These are phyloP conservation scores for Pestalotiopsis sp. DNA, from an alignment of 2,329 filamentous ascomycete genomes.

Conservation along the genomic window DNA sequence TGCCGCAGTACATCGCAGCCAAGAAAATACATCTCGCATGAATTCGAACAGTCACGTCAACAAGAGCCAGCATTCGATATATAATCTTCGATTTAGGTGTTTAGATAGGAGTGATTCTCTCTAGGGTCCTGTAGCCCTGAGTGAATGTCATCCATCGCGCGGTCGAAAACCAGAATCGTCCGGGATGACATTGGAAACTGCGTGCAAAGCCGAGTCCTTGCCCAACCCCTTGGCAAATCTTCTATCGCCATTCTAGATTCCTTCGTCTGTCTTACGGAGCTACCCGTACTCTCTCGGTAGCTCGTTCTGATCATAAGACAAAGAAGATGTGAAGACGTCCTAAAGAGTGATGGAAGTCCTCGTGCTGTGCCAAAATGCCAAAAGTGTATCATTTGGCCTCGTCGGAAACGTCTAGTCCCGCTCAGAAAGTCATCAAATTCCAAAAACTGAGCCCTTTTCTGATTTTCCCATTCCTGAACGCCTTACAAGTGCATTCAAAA, in stretches of 20 bases:
- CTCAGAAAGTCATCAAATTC: conserved; percentile 2
- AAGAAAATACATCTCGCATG: not conserved
- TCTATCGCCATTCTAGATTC: conserved; percentile 7
- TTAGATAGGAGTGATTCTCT: conserved; percentile 14
- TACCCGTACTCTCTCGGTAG: not conserved
- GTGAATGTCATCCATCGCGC: conserved; percentile 8
- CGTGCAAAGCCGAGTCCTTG: not conserved
- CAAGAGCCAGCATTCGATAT: not conserved
- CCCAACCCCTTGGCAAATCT: not conserved
- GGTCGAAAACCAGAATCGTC: not conserved
- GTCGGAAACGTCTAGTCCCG: conserved; percentile 3
- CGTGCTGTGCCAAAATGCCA: conserved; percentile 1
- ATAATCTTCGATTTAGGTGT: not conserved
- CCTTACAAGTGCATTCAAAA: not conserved
- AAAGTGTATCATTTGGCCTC: not conserved
- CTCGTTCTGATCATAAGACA: not conserved
- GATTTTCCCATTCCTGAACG: conserved; percentile 1
- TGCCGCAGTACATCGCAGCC: not conserved
- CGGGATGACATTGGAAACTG: conserved; percentile 7
- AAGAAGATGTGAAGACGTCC: not conserved
- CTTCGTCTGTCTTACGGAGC: conserved; percentile 2
- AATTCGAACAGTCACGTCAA: not conserved
- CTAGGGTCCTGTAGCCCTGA: conserved; percentile 9
- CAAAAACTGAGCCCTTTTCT: not conserved
- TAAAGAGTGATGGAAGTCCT: conserved; percentile 8